Base-by-base conservation (phyloP, 768 basidiomycete species). In the Psilocybe cubensis region DNA sequence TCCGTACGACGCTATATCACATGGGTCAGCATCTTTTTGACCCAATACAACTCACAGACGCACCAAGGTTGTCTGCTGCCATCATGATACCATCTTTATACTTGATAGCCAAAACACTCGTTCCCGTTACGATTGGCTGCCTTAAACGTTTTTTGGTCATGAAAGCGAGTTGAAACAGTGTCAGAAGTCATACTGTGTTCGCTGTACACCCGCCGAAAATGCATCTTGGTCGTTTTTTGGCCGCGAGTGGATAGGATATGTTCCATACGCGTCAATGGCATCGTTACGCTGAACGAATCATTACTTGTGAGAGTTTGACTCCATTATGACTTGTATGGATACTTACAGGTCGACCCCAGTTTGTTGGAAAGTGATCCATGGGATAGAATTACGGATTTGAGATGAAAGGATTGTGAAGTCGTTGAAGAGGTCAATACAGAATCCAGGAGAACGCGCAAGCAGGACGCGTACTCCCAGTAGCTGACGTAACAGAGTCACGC, bases 21-120 rank as follows among this genome's bases (percentile, higher is more conserved):
- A 24, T 29, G 18, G 25, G 23, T 45, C n/a, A 45, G 24, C 2
- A 12, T 3, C 12, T 21, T 3, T 23, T 6, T 3, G 17, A 9
- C 7, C 1, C 11, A 5, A 4, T 28, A 0, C 2, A 9, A 10
- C 10, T n/a, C 10, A 28, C 56, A 50, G 38, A 71, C 83, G 54
- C 60, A 96, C 96, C 96, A 49, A 98, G 89, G 67, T 90, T 98
- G 79, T 99, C 97, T 33, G 97, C 95, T 27, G 97, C 95, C 81
- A 99, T 87, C 92, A 99, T 96, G 62, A 99, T 85, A 8, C 97
- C 97, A 66, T 93, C 94, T 73, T 96, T 94, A 82, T 83, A 98
- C 74, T 92, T 92, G 74, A 99, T 80, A 2, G 91, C 97, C 29
- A 99, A 82, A 4, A 99, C 94, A 55, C 90, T 92, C n/a, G 96